Evolutionary conservation across 2,329 filamentous ascomycete species (phyloP).

Genomic region (Cadophora malorum): DNA sequence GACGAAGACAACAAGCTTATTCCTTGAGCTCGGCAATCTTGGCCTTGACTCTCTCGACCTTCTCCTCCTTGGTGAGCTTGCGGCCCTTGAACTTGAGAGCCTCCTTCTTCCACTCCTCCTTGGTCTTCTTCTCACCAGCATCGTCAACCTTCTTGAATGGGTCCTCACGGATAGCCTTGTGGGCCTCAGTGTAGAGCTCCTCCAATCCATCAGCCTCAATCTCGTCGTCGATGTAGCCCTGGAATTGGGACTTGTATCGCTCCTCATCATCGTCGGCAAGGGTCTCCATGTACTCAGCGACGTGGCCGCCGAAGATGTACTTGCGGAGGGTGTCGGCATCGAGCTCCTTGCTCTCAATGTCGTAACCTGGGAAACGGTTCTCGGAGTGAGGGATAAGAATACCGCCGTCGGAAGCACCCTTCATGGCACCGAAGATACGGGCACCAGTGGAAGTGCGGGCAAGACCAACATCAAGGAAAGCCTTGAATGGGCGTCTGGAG

Average conservation of each 20-base stretch:
- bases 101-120: conserved; percentile 96
- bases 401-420: conserved; percentile 98
- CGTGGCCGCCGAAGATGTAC: conserved; percentile 99
- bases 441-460: conserved; percentile 97
- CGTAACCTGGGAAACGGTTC: conserved; percentile 99
- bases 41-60: conserved; percentile 81
- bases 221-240: conserved; percentile 96
- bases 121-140: conserved; percentile 86
- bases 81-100: conserved; percentile 82
- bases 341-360: conserved; percentile 97
- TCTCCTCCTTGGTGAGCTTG: conserved; percentile 87
- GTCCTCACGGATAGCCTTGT: conserved; percentile 96
- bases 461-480: conserved; percentile 97
- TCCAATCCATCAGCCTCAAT: conserved; percentile 95
- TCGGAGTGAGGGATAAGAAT: conserved; percentile 97
- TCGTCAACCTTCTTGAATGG: conserved; percentile 90
- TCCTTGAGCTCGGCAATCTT: conserved; percentile 84
- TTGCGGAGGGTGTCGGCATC: conserved; percentile 96
- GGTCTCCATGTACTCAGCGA: conserved; percentile 99
- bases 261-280: conserved; percentile 99
- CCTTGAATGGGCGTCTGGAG: conserved; percentile 95
- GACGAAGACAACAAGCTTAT: conserved; percentile 36
- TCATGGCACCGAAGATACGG: conserved; percentile 99
- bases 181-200: conserved; percentile 94
- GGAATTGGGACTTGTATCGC: conserved; percentile 98